Base-by-base conservation (phyloP, 1,284 basidiomycete species). In the Rhizoctonia solani region DNA sequence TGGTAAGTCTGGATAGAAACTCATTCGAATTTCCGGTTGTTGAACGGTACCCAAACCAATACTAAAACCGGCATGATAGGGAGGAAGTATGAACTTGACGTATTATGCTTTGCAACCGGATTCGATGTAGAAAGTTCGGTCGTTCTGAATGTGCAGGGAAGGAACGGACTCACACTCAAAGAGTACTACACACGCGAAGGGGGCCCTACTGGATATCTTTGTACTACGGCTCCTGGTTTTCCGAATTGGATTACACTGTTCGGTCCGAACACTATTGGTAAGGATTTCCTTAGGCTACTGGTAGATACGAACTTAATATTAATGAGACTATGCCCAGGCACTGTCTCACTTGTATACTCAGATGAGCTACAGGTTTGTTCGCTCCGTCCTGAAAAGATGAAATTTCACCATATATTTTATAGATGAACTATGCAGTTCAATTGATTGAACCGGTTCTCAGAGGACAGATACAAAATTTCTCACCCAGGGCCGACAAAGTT, bases 161-260 rank as follows among this genome's bases (percentile, higher is more conserved):
- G 30, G n/a, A 34, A 75, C 47, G 80, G 79, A 23, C 70, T 73
- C 46, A 76, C 76, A 1, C 70, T 83, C 13, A 56, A 72, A 8
- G 79, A 81, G 59, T 83, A 81, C 69, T 81, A 76, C 71, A 74
- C 75, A 19, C 74, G 75, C 39, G 77, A 82, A 68, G 81, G 80
- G 23, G 82, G 82, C 3, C 73, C 81, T 9, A 77, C 75, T 39
- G 82, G 81, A 9, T 85, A 85, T 72, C 72, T 81, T 32, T 82
- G 84, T 13, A 77, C 78, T 9, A 78, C 78, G 55, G 76, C 80
- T 41, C 82, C 82, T 23, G 81, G 79, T 8, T 82, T 83, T 72
- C 85, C 84, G 23, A 85, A 84, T 72, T 71, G 79, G 47, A 81
- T 81, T 71, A 77, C 76, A 37, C 69, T 84, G 58, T 75, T 83